Conservation (phyloP, 805 yeast genomes). For the Nakazawaea ishiwadae region DNA sequence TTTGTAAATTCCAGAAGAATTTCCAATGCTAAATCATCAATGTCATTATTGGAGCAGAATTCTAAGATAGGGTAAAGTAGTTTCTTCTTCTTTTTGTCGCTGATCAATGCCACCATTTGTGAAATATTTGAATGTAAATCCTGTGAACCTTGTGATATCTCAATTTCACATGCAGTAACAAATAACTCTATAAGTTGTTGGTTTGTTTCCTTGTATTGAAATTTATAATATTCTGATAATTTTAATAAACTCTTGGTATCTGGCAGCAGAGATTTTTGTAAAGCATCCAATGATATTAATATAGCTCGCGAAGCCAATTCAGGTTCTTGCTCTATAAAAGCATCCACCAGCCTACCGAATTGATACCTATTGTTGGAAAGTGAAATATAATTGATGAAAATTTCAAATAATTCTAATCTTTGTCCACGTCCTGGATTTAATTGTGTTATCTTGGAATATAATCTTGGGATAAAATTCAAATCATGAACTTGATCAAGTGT, state of each 20-base stretch:
- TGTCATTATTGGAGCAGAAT: slow-evolving; percentile 24
- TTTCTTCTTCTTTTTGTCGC: slow-evolving; percentile 15
- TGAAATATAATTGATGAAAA: slow-evolving; percentile 27
- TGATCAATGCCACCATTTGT: slow-evolving; percentile 14
- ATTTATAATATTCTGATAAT: slow-evolving; percentile 17
- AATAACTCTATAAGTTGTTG: slow-evolving; percentile 4
- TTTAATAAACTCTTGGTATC: slow-evolving; percentile 22
- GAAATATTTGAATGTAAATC: slow-evolving; percentile 19
- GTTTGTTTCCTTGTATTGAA: not conserved
- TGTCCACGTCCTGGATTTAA: too few relatives aligned
- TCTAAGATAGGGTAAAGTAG: slow-evolving; percentile 20
- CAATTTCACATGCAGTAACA: slow-evolving; percentile 13
- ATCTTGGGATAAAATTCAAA: slow-evolving; percentile 26
- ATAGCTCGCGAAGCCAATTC: slow-evolving; percentile 17
- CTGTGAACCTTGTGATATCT: slow-evolving; percentile 16
- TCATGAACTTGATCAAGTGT: slow-evolving; percentile 4
- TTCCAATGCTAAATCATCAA: slow-evolving; percentile 19
- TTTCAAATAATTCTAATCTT: slow-evolving; percentile 27
- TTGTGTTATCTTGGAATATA: slow-evolving; percentile 26
- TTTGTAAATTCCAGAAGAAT: too few relatives aligned
- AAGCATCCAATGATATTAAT: slow-evolving; percentile 25
- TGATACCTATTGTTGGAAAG: slow-evolving; percentile 23
- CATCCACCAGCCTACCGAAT: slow-evolving; percentile 21
- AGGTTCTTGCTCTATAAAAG: slow-evolving; percentile 24
- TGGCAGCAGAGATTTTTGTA: slow-evolving; percentile 23